Evolutionary conservation across 2,329 filamentous ascomycete species (phyloP).

Genomic region (Ophiobolus disseminans): DNA sequence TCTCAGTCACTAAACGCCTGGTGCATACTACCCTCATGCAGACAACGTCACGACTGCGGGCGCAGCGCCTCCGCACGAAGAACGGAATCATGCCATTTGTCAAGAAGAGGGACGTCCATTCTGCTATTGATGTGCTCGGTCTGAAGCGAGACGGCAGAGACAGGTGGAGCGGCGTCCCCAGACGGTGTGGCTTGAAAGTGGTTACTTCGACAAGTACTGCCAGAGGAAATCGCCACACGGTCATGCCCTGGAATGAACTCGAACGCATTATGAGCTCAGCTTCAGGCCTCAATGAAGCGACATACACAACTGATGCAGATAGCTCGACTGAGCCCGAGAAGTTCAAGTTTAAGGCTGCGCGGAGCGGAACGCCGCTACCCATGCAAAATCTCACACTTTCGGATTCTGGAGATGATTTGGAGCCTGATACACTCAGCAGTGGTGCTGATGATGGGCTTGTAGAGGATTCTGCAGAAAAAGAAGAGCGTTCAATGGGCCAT

Average conservation of each 20-base stretch:
- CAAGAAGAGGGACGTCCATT: slow-evolving; percentile 58
- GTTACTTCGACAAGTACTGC: slow-evolving; percentile 29
- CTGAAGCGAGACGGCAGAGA: slow-evolving; percentile 55
- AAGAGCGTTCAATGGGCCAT: too few species aligned
- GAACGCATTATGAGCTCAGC: slow-evolving; percentile 37
- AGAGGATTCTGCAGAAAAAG: neutral
- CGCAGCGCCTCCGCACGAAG: slow-evolving; percentile 46
- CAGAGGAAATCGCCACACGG: slow-evolving; percentile 39
- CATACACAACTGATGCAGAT: slow-evolving; percentile 39
- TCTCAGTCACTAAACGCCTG: slow-evolving; percentile 73
- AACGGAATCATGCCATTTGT: slow-evolving; percentile 47
- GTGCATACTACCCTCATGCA: slow-evolving; percentile 74
- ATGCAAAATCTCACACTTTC: slow-evolving; percentile 18
- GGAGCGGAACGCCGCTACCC: slow-evolving; percentile 40
- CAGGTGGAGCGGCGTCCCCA: slow-evolving; percentile 61
- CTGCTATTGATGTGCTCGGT: slow-evolving; percentile 62
- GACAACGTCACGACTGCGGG: slow-evolving; percentile 71
- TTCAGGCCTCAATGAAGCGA: slow-evolving; percentile 27
- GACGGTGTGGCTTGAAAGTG: slow-evolving; percentile 61
- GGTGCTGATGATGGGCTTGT: neutral
- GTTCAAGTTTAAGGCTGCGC: slow-evolving; percentile 30
- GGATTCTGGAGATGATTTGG: slow-evolving; percentile 12
- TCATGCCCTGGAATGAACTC: slow-evolving; percentile 52
- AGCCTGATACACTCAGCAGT: neutral
- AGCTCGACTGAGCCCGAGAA: slow-evolving; percentile 14